Base-by-base conservation (phyloP, 2,329 filamentous ascomycete species). In the Penicillium sp. region DNA sequence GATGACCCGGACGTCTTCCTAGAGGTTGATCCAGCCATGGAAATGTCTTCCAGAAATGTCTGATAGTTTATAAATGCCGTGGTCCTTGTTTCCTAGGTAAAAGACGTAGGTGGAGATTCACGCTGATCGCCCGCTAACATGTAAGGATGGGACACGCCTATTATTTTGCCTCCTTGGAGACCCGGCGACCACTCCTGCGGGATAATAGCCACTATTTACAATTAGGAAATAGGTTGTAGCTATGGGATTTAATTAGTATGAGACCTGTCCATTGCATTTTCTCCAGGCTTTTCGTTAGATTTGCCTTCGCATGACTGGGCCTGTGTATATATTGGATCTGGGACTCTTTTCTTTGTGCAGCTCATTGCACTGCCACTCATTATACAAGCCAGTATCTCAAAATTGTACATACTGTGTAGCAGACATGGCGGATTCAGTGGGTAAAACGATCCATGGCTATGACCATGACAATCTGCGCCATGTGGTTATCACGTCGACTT, bases 401-500 rank as follows among this genome's bases (percentile, higher is more conserved):
- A 11, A 13, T 34, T 34, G 32, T 34, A 34, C 35, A 14, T 23
- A 42, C 14, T 11, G n/a, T 6, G 30, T 18, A 5, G 40, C n/a
- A 38, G 42, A 40, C 3, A 60, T 61, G 59, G 47, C 51, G 6
- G 48, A 51, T 16, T 46, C 50, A 7, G 19, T 36, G 43, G 49
- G 38, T 2, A 42, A 57, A 32, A 44, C 13, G 8, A 9, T 19
- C 11, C 44, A 51, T 40, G 62, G 68, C 7, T 58, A 61, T 32
- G 48, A 59, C 18, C 57, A 63, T 23, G 57, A 65, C 14, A 65
- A 63, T 18, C 49, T 67, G 3, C 63, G 57, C 3, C 62, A 66
- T 64, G 63, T 66, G n/a, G 63, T 67, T 27, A 63, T 67, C 27
- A 65, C 63, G 1, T 57, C 64, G 2, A 67, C 63, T 4, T 60